A percentile compares a stretch with the other conserved stretches of the same genome.
These are phyloP conservation scores for Talaromyces sp. DNA, from an alignment of 2,329 filamentous ascomycete genomes.

Conservation along the genomic window DNA sequence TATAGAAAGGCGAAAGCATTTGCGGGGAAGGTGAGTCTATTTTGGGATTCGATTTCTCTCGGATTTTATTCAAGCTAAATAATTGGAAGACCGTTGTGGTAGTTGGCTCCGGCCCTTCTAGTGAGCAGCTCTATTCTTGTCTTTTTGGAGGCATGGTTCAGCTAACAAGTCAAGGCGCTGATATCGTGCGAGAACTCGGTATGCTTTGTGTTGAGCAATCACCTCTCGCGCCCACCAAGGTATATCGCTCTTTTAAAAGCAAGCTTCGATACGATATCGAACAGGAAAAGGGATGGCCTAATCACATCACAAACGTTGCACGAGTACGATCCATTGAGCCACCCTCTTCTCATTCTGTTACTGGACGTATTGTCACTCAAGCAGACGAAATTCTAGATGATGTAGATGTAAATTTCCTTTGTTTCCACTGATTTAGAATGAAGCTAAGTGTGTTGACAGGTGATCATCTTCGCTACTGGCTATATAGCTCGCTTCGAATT, in stretches of 20 bases:
- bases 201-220: conserved; percentile 6
- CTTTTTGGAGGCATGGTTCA: too few relatives aligned
- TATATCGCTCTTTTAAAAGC: conserved; percentile 2
- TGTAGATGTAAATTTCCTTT: background rate
- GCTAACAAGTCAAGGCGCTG: background rate
- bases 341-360: background rate
- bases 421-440: background rate
- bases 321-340: background rate
- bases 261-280: background rate
- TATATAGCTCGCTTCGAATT: conserved; percentile 5
- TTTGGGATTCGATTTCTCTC: too few relatives aligned
- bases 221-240: background rate
- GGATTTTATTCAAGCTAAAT: too few relatives aligned
- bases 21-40: background rate
- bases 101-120: conserved; percentile 2
- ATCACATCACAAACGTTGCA: background rate
- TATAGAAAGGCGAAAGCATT: conserved; percentile 3
- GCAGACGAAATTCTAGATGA: background rate
- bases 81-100: background rate
- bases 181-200: conserved; percentile 7
- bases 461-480: conserved; percentile 4
- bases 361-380: background rate
- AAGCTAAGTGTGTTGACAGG: background rate
- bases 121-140: background rate
- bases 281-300: conserved; percentile 1